These are phyloP conservation scores for Monilinia fructigena DNA, from an alignment of 2,329 filamentous ascomycete species.

Conservation along the genomic window DNA sequence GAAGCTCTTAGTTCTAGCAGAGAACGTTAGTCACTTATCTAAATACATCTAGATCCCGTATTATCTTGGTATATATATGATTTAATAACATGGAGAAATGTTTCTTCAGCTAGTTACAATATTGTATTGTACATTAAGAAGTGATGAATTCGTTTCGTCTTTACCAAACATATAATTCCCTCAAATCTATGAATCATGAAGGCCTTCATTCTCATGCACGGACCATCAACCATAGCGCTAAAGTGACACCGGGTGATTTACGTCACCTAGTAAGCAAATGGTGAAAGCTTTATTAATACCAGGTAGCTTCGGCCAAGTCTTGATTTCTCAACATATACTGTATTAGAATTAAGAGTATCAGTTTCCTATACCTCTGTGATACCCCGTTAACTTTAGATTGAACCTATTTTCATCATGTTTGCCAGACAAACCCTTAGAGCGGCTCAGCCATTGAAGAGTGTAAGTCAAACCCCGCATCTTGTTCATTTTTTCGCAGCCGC, in stretches of 20 bases:
- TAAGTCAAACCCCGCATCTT: constrained; percentile 44
- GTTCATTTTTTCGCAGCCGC: constrained; percentile 1
- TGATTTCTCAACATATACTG: constrained; percentile 7
- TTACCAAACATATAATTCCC: background rate
- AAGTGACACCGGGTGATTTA: background rate
- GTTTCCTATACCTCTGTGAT: background rate
- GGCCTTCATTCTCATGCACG: background rate
- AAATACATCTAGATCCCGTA: background rate
- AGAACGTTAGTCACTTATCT: background rate
- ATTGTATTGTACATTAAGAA: too few species aligned
- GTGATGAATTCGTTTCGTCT: too few species aligned
- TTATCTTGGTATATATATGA: too few species aligned
- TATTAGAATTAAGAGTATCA: background rate
- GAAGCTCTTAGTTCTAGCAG: background rate
- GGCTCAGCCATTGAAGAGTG: constrained; percentile 64
- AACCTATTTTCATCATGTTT: constrained; percentile 53
- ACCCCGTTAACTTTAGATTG: background rate
- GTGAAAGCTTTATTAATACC: constrained; percentile 7
- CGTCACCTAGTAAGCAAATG: constrained; percentile 14
- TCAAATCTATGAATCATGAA: background rate
- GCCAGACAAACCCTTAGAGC: constrained; percentile 63
- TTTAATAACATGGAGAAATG: too few species aligned
- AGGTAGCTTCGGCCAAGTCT: background rate
- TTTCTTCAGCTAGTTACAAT: too few species aligned
- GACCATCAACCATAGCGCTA: background rate